phyloP scores from a whole-genome alignment of 2,329 filamentous ascomycete species.

The Fusarium nurragi region DNA sequence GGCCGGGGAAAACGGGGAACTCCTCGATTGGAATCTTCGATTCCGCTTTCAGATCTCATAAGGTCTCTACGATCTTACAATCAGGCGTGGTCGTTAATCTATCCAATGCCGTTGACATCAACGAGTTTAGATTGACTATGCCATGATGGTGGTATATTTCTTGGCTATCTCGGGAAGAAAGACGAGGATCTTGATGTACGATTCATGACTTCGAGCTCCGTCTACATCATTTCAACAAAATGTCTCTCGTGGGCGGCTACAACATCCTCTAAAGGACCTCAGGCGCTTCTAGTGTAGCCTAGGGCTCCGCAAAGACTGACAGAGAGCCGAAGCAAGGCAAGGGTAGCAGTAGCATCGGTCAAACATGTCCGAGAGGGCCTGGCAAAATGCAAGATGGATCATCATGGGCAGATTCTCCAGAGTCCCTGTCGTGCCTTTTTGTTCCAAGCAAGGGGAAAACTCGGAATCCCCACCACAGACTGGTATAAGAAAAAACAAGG shows the following conservation, averaged over 20 bases:
- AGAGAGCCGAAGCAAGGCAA: slow-evolving; percentile 30
- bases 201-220: slow-evolving; percentile 3
- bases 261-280: background rate
- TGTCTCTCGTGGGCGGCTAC: background rate
- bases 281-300: background rate
- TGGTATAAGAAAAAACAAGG: background rate
- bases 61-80: background rate
- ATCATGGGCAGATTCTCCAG: slow-evolving; percentile 27
- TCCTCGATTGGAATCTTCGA: background rate
- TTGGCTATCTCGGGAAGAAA: background rate
- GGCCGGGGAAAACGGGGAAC: background rate
- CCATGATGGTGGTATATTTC: background rate
- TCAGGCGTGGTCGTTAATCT: background rate
- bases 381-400: slow-evolving; percentile 2
- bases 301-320: background rate
- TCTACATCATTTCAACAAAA: background rate
- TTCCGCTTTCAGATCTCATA: background rate
- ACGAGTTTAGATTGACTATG: background rate
- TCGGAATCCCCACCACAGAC: slow-evolving; percentile 32
- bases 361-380: slow-evolving; percentile 23
- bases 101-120: background rate
- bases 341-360: slow-evolving; percentile 1
- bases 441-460: slow-evolving; percentile 26
- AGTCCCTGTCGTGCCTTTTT: slow-evolving; percentile 10
- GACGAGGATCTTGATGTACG: background rate